phyloP scores from a whole-genome alignment of 257 asterid genomes.

The Hygrophila difformis region DNA sequence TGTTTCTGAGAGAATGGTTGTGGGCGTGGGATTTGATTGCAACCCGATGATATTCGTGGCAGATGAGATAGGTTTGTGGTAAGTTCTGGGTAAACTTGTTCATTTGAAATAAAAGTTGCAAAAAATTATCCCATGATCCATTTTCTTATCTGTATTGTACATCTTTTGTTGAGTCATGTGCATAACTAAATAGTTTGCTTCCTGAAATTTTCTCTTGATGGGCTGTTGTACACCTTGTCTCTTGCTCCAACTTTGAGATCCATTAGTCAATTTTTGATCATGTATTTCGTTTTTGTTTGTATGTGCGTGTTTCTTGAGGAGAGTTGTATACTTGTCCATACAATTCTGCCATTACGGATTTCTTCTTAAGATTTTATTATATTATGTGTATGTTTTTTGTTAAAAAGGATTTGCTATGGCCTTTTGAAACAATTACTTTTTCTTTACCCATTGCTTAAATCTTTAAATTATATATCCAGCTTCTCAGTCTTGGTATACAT shows the following conservation, averaged over 20 bases:
- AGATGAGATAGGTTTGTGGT: slow-evolving; percentile 90
- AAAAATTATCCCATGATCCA: no score
- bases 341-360: background rate
- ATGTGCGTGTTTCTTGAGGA: background rate
- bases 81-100: slow-evolving; percentile 21
- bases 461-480: background rate
- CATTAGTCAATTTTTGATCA: background rate
- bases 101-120: slow-evolving; percentile 3
- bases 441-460: no score
- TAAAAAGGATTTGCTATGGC: no score
- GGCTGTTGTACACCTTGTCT: background rate
- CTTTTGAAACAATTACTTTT: no score
- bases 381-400: no score
- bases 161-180: background rate
- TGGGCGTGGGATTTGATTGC: slow-evolving; percentile 98
- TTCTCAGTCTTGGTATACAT: background rate
- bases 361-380: no score
- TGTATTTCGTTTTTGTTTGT: slow-evolving; percentile 3
- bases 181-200: background rate
- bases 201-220: background rate
- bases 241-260: background rate
- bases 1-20: slow-evolving; percentile 78
- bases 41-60: slow-evolving; percentile 84
- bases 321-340: slow-evolving; percentile 7
- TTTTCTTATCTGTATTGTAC: background rate